phyloP scores from a whole-genome alignment of 106 monocot species.

The Dioscorea zingiberensis region DNA sequence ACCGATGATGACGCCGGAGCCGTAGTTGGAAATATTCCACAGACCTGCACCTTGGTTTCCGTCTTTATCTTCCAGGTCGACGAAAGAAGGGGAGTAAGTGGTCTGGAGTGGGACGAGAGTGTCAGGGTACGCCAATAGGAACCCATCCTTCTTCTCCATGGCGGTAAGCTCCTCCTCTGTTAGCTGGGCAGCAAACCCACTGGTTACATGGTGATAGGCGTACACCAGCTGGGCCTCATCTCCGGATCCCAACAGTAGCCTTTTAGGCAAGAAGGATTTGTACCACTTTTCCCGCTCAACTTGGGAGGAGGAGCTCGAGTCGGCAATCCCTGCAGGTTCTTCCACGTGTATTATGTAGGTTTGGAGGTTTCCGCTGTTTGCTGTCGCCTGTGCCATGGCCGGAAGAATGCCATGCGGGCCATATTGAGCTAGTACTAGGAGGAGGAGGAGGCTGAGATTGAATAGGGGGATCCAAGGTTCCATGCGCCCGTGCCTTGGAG shows the following conservation, averaged over 20 bases:
- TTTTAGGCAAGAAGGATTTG: constrained; percentile 10
- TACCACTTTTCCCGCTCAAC: constrained; percentile 5
- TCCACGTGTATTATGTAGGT: too few species aligned
- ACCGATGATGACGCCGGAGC: constrained; percentile 32
- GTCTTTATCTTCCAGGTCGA: constrained; percentile 9
- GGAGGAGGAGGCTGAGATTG: too few species aligned
- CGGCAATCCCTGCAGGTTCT: too few species aligned
- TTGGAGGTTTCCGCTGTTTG: too few species aligned
- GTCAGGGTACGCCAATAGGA: constrained; percentile 5
- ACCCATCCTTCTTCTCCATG: constrained; percentile 12
- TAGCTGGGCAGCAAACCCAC: constrained; percentile 21
- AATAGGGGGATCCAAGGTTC: too few species aligned
- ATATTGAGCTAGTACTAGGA: too few species aligned
- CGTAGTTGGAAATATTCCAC: constrained; percentile 7
- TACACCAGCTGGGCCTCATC: constrained; percentile 5
- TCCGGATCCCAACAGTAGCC: neutral
- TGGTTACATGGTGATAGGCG: constrained; percentile 5
- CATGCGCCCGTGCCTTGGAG: too few species aligned
- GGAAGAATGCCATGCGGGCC: too few species aligned
- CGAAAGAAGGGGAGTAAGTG: constrained; percentile 33
- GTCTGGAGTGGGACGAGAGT: constrained; percentile 7
- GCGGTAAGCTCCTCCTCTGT: constrained; percentile 2
- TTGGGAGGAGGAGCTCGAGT: neutral
- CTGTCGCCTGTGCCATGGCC: too few species aligned
- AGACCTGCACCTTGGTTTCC: neutral